Base-by-base conservation (phyloP, 345 rosid species). In the Camelina sativa region DNA sequence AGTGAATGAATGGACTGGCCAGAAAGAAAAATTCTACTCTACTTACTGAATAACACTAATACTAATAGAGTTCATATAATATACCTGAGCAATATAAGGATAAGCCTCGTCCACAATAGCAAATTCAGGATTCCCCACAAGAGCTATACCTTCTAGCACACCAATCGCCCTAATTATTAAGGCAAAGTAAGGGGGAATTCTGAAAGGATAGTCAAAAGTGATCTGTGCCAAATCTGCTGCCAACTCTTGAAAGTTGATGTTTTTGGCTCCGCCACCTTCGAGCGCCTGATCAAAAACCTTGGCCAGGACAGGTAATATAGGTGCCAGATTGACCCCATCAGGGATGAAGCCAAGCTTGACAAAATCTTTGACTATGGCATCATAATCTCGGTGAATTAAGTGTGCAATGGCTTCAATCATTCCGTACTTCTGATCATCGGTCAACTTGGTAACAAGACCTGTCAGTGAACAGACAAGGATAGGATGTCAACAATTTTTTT, bases 391-490 rank as follows among this genome's bases (percentile, higher is more conserved):
- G 81, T 94, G 98, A 76, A 94, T 94, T 52, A 94, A 90, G 81
- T 94, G 98, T 44, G 98, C 93, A 52, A 91, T 94, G 52, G 98
- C 98, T 85, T 94, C 98, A 62, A 94, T 85, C 98, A 94, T 94
- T 80, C 98, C 98, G 74, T 94, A 94, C 80, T 94, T 94, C 71
- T 94, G 92, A 83, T 94, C 98, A 85, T 91, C 95, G 2, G 97
- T 89, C 82, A 91, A 75, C 80, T 82, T 94, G 65, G 97, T 94
- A 67, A 94, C 98, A 53, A 94, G 87, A 71, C 98, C 96, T 91
- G 84, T 78, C 50, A 25, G 2, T 40, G 3, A 10, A 65, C 5
- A 43, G 40, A 40, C 37, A 57, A 57, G 12, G 32, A 19, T 77
- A 40, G 30, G 19, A 40, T 10, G 57, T 77, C 63, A 77, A 43